Base-by-base conservation (phyloP, 352 stramenopile species). In the Phytopythium ostracodes region DNA sequence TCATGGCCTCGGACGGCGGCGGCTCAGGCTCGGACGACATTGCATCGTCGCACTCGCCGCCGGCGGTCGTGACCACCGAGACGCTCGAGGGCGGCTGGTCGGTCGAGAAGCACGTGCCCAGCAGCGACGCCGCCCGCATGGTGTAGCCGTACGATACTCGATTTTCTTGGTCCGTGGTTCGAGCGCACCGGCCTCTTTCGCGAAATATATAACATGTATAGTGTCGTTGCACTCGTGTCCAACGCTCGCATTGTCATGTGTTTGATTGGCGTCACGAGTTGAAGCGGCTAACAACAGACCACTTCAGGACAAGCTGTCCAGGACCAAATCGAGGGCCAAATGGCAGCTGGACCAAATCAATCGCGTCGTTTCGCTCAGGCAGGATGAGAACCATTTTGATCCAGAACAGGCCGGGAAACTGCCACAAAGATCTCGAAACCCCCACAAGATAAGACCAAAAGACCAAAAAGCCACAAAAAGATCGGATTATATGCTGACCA, bases 51-150 rank as follows among this genome's bases (percentile, higher is more conserved):
- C 35, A 61, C n/a, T 69, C 68, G 46, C 63, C 73, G 17, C 68
- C 71, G 38, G 38, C 52, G 22, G 65, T 80, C 18, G 84, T 84
- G 52, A 89, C 72, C 42, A 91, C 76, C 36, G 81, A 92, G 58
- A 92, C 81, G 12, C 70, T 93, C 27, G 82, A 94, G 65, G 83
- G 87, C 31, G 87, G 87, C 15, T 93, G 87, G 83, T 94, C 84
- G 2, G 84, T 95, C 25, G 82, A 95, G 72, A 93, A 93, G 58
- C 81, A 76, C 36, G 70, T 95, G 27, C 79, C 81, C 3, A 63
- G 60, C 31, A 75, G 67, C 59, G 77, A 87, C 27, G 68, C 73
- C 52, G 67, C 67, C 20, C 72, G 83, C 22, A 61, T 89, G 20
- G 79, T 89, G 56, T 92, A 79, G 67, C 36, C 22, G 3, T 22